phyloP scores from a whole-genome alignment of 805 yeast genomes.

The Candida peoriensis region DNA sequence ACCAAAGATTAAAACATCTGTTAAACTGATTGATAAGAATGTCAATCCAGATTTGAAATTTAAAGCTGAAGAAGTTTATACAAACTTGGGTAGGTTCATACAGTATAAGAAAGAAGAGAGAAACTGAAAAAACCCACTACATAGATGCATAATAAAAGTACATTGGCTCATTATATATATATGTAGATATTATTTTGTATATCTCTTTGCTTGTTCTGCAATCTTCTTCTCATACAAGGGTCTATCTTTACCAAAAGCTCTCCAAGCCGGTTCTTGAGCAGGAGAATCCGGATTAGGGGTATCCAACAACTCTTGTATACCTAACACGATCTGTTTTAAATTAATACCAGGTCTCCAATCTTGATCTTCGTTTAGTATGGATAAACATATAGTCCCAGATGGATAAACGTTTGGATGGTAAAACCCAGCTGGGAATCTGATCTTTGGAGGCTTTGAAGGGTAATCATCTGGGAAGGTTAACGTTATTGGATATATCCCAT shows the following conservation, averaged over 20 bases:
- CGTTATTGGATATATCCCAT: conserved; percentile 83
- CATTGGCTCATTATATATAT: too few relatives aligned
- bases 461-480: conserved; percentile 84
- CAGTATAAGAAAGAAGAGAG: conserved; percentile 59
- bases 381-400: conserved; percentile 91
- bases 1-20: conserved; percentile 44
- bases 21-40: conserved; percentile 66
- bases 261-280: conserved; percentile 97
- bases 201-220: conserved; percentile 71
- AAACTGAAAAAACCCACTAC: not conserved
- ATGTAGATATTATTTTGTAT: conserved; percentile 47
- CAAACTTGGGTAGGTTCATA: conserved; percentile 70
- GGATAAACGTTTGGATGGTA: conserved; percentile 98
- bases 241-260: conserved; percentile 68
- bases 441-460: conserved; percentile 96
- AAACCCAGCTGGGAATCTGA: conserved; percentile 81
- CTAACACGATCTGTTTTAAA: conserved; percentile 80
- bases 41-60: conserved; percentile 50
- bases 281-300: conserved; percentile 94
- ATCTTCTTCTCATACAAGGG: conserved; percentile 71
- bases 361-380: conserved; percentile 89
- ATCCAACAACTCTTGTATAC: conserved; percentile 86
- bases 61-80: conserved; percentile 60
- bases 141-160: not conserved
- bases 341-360: conserved; percentile 99